Conservation (phyloP, 164 flowering plant species). For the Vitis amurensis region DNA sequence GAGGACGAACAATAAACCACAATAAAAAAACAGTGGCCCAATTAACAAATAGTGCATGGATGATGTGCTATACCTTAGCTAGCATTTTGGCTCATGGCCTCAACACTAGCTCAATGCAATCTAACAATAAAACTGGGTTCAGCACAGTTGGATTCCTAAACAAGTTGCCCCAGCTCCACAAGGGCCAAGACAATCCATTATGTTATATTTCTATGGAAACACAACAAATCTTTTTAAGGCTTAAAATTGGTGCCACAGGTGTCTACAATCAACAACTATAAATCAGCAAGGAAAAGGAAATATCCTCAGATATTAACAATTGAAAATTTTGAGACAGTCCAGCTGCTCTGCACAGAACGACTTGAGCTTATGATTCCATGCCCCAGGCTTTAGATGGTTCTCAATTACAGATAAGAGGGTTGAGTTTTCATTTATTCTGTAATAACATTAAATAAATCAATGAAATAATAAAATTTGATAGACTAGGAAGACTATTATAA, state of each 20-base stretch:
- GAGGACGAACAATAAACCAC: too few relatives aligned
- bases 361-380: conserved; percentile 62
- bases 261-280: background rate
- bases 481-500: background rate
- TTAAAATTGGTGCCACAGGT: too few relatives aligned
- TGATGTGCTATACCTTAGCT: too few relatives aligned
- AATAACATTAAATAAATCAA: conserved; percentile 15
- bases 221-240: too few relatives aligned
- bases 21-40: too few relatives aligned
- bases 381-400: conserved; percentile 71
- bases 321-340: conserved; percentile 14
- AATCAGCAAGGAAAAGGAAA: background rate
- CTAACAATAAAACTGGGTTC: background rate
- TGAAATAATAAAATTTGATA: background rate
- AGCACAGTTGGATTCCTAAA: background rate
- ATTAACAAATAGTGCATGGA: too few relatives aligned
- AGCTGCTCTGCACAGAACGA: conserved; percentile 57
- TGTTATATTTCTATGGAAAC: too few relatives aligned
- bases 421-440: conserved; percentile 66
- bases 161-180: too few relatives aligned
- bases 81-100: background rate
- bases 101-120: background rate
- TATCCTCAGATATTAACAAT: conserved; percentile 62
- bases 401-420: conserved; percentile 53
- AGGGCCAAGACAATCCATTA: too few relatives aligned